Evolutionary conservation across 345 rosid genomes (phyloP), one percentile per base, ranked within the genome.

Genomic region (Passiflora organensis): DNA sequence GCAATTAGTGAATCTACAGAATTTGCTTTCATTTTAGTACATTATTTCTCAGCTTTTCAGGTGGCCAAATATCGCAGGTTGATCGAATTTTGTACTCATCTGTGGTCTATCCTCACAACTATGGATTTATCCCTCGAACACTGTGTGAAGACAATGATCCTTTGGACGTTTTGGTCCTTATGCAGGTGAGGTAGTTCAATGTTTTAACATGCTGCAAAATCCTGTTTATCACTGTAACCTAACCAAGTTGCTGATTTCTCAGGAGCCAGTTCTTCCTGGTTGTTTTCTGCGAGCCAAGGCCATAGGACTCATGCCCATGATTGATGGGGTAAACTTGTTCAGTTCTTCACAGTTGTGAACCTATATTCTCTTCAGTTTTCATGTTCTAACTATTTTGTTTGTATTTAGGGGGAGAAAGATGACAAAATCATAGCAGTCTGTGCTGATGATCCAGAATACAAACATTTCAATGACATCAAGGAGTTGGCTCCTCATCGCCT

Each of bases 201-300:
- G n/a, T n/a, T n/a, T n/a, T n/a, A n/a, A 44, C 25, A 14, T 44
- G 12, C 47, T 19, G 57, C 32, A 15, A 43, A 15, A 38, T 14
- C 43, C 42, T 41, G 13, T 21, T n/a, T n/a, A n/a, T n/a, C n/a
- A n/a, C n/a, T n/a, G n/a, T n/a, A n/a, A n/a, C n/a, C n/a, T n/a
- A n/a, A n/a, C n/a, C n/a, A n/a, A n/a, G n/a, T n/a, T n/a, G n/a
- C 71, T 44, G 17, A 23, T 13, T 24, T 5, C 9, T 17, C 13
- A 88, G 98, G 98, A 91, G 80, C 98, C 98, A 25, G 96, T 91
- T 43, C 86, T 91, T 74, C 94, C 98, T 1, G 98, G 98, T 36
- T 84, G 95, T 67, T 91, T 91, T 61, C 78, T 88, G 28, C 83
- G 98, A 60, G 98, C 98, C 63, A 81, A 78, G 68, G 98, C 98